Evolutionary conservation across 805 yeast genomes (phyloP), one percentile per base, ranked within the genome.

Genomic region (Metschnikowia arizonensis): DNA sequence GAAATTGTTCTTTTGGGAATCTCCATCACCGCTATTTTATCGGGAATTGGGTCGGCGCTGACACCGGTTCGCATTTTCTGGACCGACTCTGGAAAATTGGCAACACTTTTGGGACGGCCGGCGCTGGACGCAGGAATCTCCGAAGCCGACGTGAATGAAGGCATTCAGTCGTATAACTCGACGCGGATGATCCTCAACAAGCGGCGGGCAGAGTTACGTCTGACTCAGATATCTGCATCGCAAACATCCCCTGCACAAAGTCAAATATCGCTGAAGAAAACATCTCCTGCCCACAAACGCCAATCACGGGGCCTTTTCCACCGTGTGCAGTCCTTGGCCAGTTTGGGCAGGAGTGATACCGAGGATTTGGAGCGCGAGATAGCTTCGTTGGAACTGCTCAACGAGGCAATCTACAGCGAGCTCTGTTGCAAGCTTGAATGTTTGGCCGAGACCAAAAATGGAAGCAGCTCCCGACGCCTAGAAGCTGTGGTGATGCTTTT

Each of bases 31-130:
- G 77, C 80, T 0, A 50, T 74, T 1, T 59, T 78, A 15, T 76
- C 78, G 9, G 82, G 82, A 2, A 66, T 77, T 34, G 82, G 81
- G 1, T 72, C 78, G 5, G 60, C 73, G 11, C 68, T 78, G 33
- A 74, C 78, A 0, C 72, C 79, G 7, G 68, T 49, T 28, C 46
- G 48, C 18, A 45, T 29, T 15, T 49, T 48, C 31, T 47, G 52
- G 51, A 28, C 40, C 8, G 40, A 46, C 25, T 40, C 46, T 29
- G 32, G 31, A 15, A 10, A 29, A 33, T 34, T 26, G 29, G 33
- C 24, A 8, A 21, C 23, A 1, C 5, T 10, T 11, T 23, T 30
- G 23, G 32, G 36, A 11, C 31, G 39, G 4, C 3, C 19, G 10
- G 31, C 11, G 30, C 28, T 5, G 21, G 15, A 11, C 12, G 39